Evolutionary conservation across 1,284 basidiomycete genomes (phyloP).

Genomic region (Austroboletus novae-zelandiae): DNA sequence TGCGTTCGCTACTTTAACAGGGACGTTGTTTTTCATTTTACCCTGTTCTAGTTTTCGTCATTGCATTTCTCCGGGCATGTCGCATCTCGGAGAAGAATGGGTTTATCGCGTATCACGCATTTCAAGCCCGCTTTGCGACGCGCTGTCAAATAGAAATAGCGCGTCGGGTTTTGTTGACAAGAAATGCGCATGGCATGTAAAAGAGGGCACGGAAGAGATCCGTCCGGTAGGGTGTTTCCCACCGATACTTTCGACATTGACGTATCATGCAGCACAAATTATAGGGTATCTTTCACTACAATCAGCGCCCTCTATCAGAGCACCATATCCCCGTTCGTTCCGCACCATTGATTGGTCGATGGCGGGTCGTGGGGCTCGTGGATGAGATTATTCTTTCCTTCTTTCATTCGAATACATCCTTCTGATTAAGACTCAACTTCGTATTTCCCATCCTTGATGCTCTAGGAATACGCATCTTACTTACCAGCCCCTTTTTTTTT

Average conservation of each 20-base stretch:
- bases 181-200: background rate
- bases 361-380: no score
- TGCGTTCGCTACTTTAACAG: no score
- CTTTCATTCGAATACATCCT: no score
- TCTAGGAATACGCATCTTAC: background rate
- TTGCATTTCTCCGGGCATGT: background rate
- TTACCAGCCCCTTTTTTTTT: slow-evolving; percentile 1
- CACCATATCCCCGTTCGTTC: no score
- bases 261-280: background rate
- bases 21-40: no score
- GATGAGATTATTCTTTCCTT: background rate
- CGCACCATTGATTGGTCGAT: background rate
- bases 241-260: slow-evolving; percentile 2
- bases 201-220: slow-evolving; percentile 26
- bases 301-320: background rate
- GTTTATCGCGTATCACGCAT: background rate
- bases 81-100: background rate
- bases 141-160: background rate
- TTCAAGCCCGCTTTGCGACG: background rate
- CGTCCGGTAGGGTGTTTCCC: slow-evolving; percentile 14
- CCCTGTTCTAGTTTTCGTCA: no score
- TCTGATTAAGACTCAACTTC: no score
- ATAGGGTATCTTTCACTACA: background rate
- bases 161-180: background rate
- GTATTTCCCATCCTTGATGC: background rate